phyloP scores from a whole-genome alignment of 352 stramenopile genomes.

The Achlya hypogyna region DNA sequence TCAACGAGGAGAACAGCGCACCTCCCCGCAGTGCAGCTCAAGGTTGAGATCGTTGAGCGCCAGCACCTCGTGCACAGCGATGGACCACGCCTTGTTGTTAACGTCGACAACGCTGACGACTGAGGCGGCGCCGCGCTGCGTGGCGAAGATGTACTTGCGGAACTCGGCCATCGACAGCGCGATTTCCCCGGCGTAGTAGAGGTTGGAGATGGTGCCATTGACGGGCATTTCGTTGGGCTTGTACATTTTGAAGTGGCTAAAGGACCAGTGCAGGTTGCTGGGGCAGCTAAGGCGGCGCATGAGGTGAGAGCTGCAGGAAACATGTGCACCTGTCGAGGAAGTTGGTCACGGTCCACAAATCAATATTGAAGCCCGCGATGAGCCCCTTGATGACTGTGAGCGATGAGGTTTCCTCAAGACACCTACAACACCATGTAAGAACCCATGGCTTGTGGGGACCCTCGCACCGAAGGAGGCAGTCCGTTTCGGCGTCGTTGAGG shows the following conservation, averaged over 20 bases:
- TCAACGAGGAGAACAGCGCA: conserved; percentile 18
- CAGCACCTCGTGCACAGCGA: conserved; percentile 70
- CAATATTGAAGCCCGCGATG: conserved; percentile 4
- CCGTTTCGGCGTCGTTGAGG: conserved; percentile 51
- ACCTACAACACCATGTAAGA: conserved; percentile 8
- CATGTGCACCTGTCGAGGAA: conserved; percentile 1
- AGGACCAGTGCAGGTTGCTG: conserved; percentile 49
- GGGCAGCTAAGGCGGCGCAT: not conserved
- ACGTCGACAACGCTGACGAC: conserved; percentile 57
- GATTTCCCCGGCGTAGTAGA: not conserved
- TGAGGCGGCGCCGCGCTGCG: not conserved
- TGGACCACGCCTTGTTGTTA: conserved; percentile 56
- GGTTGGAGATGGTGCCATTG: not conserved
- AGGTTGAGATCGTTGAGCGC: conserved; percentile 59
- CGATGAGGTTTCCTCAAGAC: not conserved
- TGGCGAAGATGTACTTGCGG: conserved; percentile 36
- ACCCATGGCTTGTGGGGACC: conserved; percentile 29
- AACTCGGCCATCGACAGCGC: not conserved
- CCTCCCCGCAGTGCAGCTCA: conserved; percentile 56
- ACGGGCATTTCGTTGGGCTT: conserved; percentile 50
- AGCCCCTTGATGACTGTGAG: conserved; percentile 40
- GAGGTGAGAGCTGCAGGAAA: not conserved
- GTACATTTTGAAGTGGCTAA: conserved; percentile 68
- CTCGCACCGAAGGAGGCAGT: conserved; percentile 32
- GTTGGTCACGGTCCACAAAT: conserved; percentile 9